Base-by-base conservation (phyloP, 805 yeast species). In the Osmozyma mogii region DNA sequence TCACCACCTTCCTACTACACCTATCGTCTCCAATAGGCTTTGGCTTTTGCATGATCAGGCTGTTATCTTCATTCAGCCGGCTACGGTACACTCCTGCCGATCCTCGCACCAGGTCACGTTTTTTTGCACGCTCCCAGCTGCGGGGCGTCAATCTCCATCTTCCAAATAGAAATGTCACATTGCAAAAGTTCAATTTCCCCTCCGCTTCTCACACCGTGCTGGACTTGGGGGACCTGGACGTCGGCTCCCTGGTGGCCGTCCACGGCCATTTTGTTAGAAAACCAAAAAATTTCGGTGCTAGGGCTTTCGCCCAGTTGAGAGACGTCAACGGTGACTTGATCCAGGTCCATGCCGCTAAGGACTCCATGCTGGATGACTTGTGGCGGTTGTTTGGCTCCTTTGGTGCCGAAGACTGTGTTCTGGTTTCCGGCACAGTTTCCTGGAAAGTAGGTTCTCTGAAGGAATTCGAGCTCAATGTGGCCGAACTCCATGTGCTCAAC, bases 221-320 rank as follows among this genome's bases (percentile, higher is more conserved):
- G 17, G 31, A 37, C 3, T 19, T 35, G n/a, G 24, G 12, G n/a
- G 22, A 11, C 25, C 38, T 9, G 24, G 49, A 7, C 40, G 39
- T 27, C 13, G 24, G 22, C 27, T 34, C 35, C 3, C 41, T 52
- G 9, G 69, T 80, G 2, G 62, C 68, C 0, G 40, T 89, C 6
- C 74, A 84, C 38, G 97, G 98, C 0, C 92, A 96, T 85, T 69
- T 89, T 11, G 75, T 84, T 45, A 63, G 70, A 14, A 77, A 78
- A 40, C 92, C 95, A 0, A 68, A 79, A 31, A 73, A 75, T 30
- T 59, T 83, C 30, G 77, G 89, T 3, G 75, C 74, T 30, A 59
- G 84, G 28, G 66, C 73, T 1, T 89, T 92, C 61, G 92, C 81
- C 2, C 72, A 70, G 16, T 55, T 89, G 9, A 65, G 97, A 38